Base-by-base conservation (phyloP, 2,329 filamentous ascomycete genomes). In the Teratosphaeria zuluensis region DNA sequence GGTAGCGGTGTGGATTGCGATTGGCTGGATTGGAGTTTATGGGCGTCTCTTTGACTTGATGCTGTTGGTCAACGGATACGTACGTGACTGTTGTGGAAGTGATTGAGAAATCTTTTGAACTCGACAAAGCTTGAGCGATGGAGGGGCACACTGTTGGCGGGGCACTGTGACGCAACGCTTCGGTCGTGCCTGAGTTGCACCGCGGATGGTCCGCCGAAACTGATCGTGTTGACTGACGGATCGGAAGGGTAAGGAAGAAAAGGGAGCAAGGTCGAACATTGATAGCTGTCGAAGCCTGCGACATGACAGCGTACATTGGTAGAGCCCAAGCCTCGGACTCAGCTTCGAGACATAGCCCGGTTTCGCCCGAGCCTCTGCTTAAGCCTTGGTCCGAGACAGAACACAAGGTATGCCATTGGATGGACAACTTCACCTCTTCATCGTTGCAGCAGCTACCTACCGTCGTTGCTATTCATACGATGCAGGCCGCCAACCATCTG, bases 1-100 rank as follows among this genome's bases (percentile, higher is more conserved):
- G 63, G 61, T 70, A 68, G 68, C 66, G 66, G 65, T 67, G 38
- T 52, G 59, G 16, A 32, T 56, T 56, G 53, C 16, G 1, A 5
- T 57, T 57, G 51, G 21, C 48, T 53, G 35, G 28, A 5, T 19
- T 8, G 35, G 14, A 5, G 16, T 12, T 31, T 21, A 31, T 32
- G 32, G 28, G 52, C 28, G 21, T n/a, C 52, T 53, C 14, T 53
- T 53, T 16, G 42, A 48, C 19, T 48, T 4, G n/a, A 4, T 48
- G 16, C 42, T 21, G n/a, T 5, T 19, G 19, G n/a, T 21, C 42
- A 48, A 21, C 6, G 42, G 42, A 30, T 7, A 11, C 4, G 8
- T 24, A 52, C 6, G 30, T 28, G 32, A 31, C 31, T 6, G 32
- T 32, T 31, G 52, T 31, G 28, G 19, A 24, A 21, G 51, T 53